phyloP scores from a whole-genome alignment of 768 basidiomycete genomes.

The Phaffia australis region DNA sequence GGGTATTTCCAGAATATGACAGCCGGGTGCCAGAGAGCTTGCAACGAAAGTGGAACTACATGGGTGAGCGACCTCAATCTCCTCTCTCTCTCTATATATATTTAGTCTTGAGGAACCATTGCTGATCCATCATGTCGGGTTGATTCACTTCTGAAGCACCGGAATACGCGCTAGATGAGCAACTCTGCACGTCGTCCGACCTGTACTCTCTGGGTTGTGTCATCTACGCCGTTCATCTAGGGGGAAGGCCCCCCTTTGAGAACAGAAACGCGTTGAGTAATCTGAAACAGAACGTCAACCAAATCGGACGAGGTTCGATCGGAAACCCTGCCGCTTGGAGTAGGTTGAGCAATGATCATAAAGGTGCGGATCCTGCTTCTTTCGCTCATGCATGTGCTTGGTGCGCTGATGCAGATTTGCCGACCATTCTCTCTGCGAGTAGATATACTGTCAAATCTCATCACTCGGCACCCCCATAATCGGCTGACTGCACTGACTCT shows the following conservation, averaged over 20 bases:
- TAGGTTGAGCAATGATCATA: conserved; percentile 32
- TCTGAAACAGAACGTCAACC: conserved; percentile 35
- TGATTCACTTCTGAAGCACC: conserved; percentile 52
- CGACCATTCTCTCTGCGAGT: conserved; percentile 1
- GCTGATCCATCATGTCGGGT: neutral
- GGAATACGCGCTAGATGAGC: conserved; percentile 86
- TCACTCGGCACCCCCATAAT: conserved; percentile 63
- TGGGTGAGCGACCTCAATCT: conserved; percentile 49
- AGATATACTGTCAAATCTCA: conserved; percentile 69
- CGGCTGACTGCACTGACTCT: conserved; percentile 70
- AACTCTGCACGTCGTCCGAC: conserved; percentile 74
- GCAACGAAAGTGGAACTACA: conserved; percentile 89
- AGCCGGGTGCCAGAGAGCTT: conserved; percentile 54
- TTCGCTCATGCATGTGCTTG: neutral
- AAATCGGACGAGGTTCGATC: conserved; percentile 33
- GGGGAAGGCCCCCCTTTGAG: conserved; percentile 73
- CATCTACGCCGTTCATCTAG: conserved; percentile 82
- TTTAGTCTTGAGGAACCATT: neutral
- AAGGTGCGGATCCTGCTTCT: conserved; percentile 28
- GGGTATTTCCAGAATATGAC: conserved; percentile 87
- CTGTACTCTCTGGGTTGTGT: conserved; percentile 71
- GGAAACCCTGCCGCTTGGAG: conserved; percentile 33
- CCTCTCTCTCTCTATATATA: neutral
- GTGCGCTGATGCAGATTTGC: neutral
- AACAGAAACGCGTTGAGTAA: conserved; percentile 48